Conservation (phyloP, 164 flowering plant genomes). For the Tinospora cordifolia region DNA sequence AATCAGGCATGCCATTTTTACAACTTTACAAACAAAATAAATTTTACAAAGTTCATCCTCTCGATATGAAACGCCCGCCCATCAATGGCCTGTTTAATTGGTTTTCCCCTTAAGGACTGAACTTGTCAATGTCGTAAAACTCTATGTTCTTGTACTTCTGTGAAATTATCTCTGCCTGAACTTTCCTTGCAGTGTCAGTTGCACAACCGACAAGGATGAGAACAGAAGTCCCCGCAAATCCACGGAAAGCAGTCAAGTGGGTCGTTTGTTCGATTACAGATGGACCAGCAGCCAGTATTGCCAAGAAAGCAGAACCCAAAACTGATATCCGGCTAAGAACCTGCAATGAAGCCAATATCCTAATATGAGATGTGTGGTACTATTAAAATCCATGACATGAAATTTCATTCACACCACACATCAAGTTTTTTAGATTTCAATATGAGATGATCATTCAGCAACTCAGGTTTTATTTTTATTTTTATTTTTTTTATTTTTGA, state of each 20-base stretch:
- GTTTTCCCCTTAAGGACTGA: conserved; percentile 14
- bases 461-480: too few relatives aligned
- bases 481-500: too few relatives aligned
- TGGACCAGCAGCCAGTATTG: conserved; percentile 92
- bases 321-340: conserved; percentile 97
- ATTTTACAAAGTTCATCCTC: conserved; percentile 2
- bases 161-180: conserved; percentile 95
- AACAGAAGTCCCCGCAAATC: conserved; percentile 97
- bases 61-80: neutral
- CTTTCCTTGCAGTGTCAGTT: conserved; percentile 96
- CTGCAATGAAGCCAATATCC: conserved; percentile 28
- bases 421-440: too few relatives aligned
- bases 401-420: neutral
- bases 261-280: conserved; percentile 81
- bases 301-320: conserved; percentile 86
- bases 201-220: conserved; percentile 99
- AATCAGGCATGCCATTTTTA: neutral
- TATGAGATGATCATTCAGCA: too few relatives aligned
- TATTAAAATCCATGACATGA: neutral
- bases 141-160: conserved; percentile 97
- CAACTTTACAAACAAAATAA: neutral
- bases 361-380: neutral
- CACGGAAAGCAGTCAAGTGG: conserved; percentile 89
- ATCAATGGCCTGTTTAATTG: neutral
- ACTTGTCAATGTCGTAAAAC: conserved; percentile 58